Conservation (phyloP, 169 alveolate genomes). For the Eimeria acervulina region DNA sequence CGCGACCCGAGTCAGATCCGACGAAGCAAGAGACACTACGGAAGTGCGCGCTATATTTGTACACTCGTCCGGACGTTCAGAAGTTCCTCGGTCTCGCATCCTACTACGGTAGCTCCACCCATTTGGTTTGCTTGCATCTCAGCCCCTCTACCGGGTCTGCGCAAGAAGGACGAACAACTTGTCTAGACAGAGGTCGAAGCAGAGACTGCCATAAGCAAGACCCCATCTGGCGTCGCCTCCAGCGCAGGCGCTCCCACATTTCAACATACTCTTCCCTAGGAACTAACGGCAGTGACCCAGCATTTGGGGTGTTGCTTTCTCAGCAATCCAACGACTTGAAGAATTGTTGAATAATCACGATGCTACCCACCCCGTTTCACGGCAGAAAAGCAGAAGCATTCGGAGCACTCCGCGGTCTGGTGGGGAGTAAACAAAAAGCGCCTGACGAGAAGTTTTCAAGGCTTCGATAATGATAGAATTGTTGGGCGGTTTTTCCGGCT, state of each 20-base stretch:
- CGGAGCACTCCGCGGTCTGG: not conserved
- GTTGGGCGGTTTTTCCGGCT: not conserved
- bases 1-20: not conserved
- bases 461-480: not conserved
- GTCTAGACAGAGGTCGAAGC: not conserved
- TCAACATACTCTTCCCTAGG: not conserved
- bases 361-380: not conserved
- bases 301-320: not conserved
- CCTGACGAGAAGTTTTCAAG: not conserved
- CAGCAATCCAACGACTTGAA: not conserved
- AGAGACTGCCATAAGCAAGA: not conserved
- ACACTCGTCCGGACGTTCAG: not conserved
- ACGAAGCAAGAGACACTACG: not conserved
- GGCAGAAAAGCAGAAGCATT: not conserved
- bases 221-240: not conserved
- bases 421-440: not conserved
- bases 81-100: not conserved
- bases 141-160: not conserved
- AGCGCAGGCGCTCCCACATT: not conserved
- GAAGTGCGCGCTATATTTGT: not conserved
- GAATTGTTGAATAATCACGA: not conserved
- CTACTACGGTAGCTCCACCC: not conserved
- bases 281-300: not conserved
- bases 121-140: not conserved
- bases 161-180: not conserved